Evolutionary conservation across 1,284 basidiomycete genomes (phyloP).

Genomic region (Schizophyllum amplum): DNA sequence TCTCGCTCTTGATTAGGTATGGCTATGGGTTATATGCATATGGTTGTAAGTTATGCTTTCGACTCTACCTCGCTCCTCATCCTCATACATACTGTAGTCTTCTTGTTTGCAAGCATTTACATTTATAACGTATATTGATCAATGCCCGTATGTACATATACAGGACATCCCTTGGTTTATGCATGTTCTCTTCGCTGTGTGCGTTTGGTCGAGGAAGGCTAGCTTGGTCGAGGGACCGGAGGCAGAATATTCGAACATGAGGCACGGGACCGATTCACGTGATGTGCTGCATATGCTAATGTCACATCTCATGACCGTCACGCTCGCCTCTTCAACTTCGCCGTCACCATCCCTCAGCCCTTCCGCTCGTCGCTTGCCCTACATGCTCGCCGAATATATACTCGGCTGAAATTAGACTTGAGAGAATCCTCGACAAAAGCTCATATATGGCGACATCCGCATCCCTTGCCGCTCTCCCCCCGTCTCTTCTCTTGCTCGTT

Average conservation of each 20-base stretch:
- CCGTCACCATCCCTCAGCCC: background rate
- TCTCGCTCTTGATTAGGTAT: background rate
- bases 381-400: too few species aligned
- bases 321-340: background rate
- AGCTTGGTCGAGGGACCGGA: too few species aligned
- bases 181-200: too few species aligned
- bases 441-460: background rate
- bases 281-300: too few species aligned
- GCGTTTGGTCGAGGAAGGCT: too few species aligned
- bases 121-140: background rate
- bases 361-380: too few species aligned
- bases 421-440: too few species aligned
- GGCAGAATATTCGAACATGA: background rate
- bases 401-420: too few species aligned
- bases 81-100: too few species aligned
- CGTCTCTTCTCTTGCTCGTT: conserved; percentile 33
- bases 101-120: background rate
- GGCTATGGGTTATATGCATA: background rate
- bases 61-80: too few species aligned
- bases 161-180: background rate
- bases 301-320: background rate
- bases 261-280: background rate
- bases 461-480: conserved; percentile 16
- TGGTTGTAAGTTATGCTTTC: background rate
- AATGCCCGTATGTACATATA: background rate